Evolutionary conservation across 192 early-diverging fungal genomes (phyloP).

Genomic region (Mortierella hygrophila): DNA sequence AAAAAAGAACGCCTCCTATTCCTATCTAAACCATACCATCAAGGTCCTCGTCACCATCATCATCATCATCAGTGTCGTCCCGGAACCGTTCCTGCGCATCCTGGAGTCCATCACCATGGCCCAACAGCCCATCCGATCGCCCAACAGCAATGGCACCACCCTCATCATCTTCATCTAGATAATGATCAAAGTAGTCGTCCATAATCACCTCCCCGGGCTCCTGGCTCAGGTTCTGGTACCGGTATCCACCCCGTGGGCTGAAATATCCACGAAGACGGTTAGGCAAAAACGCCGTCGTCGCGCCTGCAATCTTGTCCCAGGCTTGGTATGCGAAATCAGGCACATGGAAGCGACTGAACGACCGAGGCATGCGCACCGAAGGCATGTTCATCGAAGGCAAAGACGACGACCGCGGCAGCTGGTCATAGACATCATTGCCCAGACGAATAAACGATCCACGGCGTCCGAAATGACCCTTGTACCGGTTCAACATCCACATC

Average conservation of each 20-base stretch:
- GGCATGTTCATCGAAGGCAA: slow-evolving; percentile 49
- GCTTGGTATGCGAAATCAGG: slow-evolving; percentile 33
- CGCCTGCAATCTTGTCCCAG: slow-evolving; percentile 34
- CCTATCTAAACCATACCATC: slow-evolving; percentile 25
- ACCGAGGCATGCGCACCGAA: slow-evolving; percentile 25
- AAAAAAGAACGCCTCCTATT: background rate
- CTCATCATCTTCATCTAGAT: slow-evolving; percentile 53
- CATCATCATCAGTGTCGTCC: slow-evolving; percentile 30
- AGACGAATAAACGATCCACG: slow-evolving; percentile 36
- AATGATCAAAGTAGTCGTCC: slow-evolving; percentile 58
- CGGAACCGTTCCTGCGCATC: slow-evolving; percentile 49
- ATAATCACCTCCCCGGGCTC: slow-evolving; percentile 54
- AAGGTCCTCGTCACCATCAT: slow-evolving; percentile 26
- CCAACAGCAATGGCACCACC: slow-evolving; percentile 8
- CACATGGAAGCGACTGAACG: slow-evolving; percentile 25
- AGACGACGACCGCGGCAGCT: slow-evolving; percentile 44
- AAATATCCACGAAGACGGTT: slow-evolving; percentile 21
- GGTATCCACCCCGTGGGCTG: slow-evolving; percentile 22
- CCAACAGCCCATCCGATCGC: background rate
- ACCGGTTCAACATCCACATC: slow-evolving; percentile 18
- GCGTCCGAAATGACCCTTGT: slow-evolving; percentile 20
- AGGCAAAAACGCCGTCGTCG: slow-evolving; percentile 13
- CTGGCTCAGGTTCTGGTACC: slow-evolving; percentile 53
- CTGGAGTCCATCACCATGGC: slow-evolving; percentile 18
- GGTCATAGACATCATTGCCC: slow-evolving; percentile 48